Conservation (phyloP, 495 filamentous ascomycete species). For the Aspergillus nanangensis region DNA sequence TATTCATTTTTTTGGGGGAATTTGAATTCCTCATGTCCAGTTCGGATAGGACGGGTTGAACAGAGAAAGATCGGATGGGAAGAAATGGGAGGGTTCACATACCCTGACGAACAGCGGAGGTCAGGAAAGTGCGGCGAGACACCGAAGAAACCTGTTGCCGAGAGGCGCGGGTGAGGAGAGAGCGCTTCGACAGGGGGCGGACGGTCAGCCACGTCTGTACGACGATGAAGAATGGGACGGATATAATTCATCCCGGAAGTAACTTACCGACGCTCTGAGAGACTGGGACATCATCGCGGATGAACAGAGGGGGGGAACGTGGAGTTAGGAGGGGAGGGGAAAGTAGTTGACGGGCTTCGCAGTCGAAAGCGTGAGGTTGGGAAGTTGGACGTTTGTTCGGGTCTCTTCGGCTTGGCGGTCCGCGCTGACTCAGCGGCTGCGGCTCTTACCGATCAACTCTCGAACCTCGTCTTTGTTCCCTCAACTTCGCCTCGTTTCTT, state of each 20-base stretch:
- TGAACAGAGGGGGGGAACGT: slow-evolving; percentile 12
- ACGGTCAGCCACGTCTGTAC: slow-evolving; percentile 6
- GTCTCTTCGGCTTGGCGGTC: slow-evolving; percentile 25
- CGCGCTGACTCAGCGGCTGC: slow-evolving; percentile 22
- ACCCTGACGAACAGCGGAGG: slow-evolving; percentile 39
- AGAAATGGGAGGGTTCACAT: slow-evolving; percentile 17
- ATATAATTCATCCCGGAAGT: background rate
- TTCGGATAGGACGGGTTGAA: background rate
- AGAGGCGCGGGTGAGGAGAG: slow-evolving; percentile 71
- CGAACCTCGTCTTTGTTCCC: slow-evolving; percentile 2
- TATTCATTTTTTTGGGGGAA: too few relatives aligned
- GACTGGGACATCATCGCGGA: slow-evolving; percentile 64
- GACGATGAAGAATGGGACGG: too few relatives aligned
- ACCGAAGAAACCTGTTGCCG: slow-evolving; percentile 60
- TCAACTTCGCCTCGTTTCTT: slow-evolving; percentile 5
- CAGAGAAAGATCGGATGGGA: background rate
- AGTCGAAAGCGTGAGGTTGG: slow-evolving; percentile 24
- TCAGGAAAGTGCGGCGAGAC: slow-evolving; percentile 77
- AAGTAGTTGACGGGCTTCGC: slow-evolving; percentile 21
- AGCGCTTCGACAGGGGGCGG: slow-evolving; percentile 56
- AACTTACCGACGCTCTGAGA: slow-evolving; percentile 62
- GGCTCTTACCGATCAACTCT: slow-evolving; percentile 10
- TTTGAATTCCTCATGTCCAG: too few relatives aligned
- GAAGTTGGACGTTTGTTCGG: slow-evolving; percentile 24
- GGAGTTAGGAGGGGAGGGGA: slow-evolving; percentile 23